These are phyloP conservation scores for Schizonepeta tenuifolia DNA, from an alignment of 257 asterid species.

Conservation along the genomic window DNA sequence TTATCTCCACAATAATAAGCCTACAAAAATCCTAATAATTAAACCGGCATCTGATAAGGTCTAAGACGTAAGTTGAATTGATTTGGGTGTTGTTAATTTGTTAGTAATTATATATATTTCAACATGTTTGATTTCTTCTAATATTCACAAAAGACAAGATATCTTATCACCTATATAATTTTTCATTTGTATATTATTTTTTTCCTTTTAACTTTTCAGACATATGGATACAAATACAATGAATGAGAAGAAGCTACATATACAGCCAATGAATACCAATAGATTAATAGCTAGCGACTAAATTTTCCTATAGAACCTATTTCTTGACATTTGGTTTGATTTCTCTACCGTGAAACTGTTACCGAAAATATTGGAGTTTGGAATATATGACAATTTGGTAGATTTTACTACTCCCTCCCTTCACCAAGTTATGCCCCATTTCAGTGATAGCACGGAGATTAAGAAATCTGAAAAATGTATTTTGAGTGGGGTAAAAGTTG, in stretches of 20 bases:
- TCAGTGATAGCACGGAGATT: too few species aligned
- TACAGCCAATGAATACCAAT: conserved; percentile 9
- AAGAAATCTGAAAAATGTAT: too few species aligned
- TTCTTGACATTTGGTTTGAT: conserved; percentile 21
- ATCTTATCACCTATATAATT: not conserved
- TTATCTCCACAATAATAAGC: not conserved
- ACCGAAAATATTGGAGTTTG: conserved; percentile 1
- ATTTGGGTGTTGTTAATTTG: not conserved
- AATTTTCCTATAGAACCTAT: not conserved
- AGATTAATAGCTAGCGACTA: not conserved
- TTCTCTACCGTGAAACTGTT: conserved; percentile 15
- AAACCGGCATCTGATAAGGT: not conserved
- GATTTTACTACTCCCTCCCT: too few species aligned
- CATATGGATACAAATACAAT: conserved; percentile 10
- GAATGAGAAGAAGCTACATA: not conserved
- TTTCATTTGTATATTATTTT: not conserved
- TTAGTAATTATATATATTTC: not conserved
- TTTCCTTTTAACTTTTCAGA: not conserved
- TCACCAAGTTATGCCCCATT: too few species aligned
- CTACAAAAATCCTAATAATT: not conserved
- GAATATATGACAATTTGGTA: not conserved
- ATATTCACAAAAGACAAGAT: conserved; percentile 24
- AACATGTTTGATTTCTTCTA: not conserved
- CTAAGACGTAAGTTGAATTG: conserved; percentile 5
- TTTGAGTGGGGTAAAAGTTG: too few species aligned